Conservation (phyloP, 306 rosid genomes). For the Fagus crenata region DNA sequence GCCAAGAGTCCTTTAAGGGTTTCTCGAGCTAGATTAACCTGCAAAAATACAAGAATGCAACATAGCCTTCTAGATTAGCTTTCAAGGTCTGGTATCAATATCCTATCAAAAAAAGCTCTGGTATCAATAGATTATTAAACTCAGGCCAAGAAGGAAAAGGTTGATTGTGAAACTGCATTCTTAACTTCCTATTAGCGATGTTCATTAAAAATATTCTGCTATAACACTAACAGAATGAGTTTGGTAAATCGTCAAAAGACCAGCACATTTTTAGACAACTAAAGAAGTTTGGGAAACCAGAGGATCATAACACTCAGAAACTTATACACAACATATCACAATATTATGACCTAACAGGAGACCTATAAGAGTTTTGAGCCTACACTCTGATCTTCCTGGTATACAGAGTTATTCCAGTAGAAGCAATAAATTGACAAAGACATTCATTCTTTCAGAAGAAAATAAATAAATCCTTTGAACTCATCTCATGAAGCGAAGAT, state of each 20-base stretch:
- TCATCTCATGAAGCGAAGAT: no score
- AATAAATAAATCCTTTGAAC: no score
- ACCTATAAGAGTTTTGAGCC: background rate
- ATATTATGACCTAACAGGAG: background rate
- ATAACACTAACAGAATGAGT: background rate
- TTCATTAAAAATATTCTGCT: background rate
- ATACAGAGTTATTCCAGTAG: background rate
- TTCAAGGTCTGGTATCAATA: background rate
- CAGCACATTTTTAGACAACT: background rate
- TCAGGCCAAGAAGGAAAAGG: background rate
- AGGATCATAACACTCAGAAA: background rate
- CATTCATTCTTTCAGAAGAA: background rate
- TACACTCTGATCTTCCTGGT: background rate
- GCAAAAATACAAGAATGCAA: slow-evolving; percentile 32
- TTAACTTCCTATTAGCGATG: background rate
- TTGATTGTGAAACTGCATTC: background rate
- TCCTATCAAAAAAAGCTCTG: no score
- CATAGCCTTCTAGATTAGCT: slow-evolving; percentile 13
- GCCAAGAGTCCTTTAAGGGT: slow-evolving; percentile 95
- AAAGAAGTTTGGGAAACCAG: background rate
- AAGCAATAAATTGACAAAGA: background rate
- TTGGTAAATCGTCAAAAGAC: background rate
- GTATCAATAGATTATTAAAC: background rate
- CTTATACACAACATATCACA: background rate
- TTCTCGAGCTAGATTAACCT: slow-evolving; percentile 95